Conservation (phyloP, 345 rosid genomes). For the Lepidium aucheri region DNA sequence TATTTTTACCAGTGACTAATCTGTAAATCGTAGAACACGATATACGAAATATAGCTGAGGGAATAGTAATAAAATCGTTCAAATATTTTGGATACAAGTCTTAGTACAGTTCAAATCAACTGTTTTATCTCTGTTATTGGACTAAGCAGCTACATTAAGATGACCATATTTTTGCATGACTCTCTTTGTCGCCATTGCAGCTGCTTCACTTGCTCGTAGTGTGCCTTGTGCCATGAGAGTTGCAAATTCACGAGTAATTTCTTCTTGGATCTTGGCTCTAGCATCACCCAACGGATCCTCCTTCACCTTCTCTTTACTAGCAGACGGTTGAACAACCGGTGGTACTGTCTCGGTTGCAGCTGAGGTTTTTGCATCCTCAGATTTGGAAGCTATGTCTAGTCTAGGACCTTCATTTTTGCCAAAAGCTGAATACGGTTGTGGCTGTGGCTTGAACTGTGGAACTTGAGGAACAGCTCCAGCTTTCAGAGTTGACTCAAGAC, state of each 20-base stretch:
- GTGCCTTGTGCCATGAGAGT: conserved; percentile 87
- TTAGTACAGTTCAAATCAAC: neutral
- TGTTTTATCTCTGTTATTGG: neutral
- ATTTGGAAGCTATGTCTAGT: conserved; percentile 6
- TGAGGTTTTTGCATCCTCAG: conserved; percentile 13
- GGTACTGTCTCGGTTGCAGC: conserved; percentile 3
- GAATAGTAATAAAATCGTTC: conserved; percentile 1
- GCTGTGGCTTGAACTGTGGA: conserved; percentile 71
- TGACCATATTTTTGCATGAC: conserved; percentile 87
- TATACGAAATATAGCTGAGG: neutral
- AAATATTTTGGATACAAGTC: neutral
- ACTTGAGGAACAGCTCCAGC: conserved; percentile 85
- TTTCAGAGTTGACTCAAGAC: conserved; percentile 64
- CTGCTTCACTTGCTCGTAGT: conserved; percentile 82
- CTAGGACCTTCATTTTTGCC: conserved; percentile 14
- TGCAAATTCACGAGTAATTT: conserved; percentile 63
- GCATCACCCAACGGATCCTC: conserved; percentile 68
- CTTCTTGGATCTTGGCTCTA: conserved; percentile 78
- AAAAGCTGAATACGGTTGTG: conserved; percentile 24
- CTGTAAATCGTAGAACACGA: conserved; percentile 3
- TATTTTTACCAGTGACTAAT: neutral
- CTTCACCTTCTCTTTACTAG: conserved; percentile 24
- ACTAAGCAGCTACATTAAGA: conserved; percentile 33
- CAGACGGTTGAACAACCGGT: conserved; percentile 30
- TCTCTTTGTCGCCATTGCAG: conserved; percentile 71